Evolutionary conservation across 108 stramenopile genomes (phyloP), one percentile per base, ranked within the genome.

Genomic region (Craspedostauros australis): DNA sequence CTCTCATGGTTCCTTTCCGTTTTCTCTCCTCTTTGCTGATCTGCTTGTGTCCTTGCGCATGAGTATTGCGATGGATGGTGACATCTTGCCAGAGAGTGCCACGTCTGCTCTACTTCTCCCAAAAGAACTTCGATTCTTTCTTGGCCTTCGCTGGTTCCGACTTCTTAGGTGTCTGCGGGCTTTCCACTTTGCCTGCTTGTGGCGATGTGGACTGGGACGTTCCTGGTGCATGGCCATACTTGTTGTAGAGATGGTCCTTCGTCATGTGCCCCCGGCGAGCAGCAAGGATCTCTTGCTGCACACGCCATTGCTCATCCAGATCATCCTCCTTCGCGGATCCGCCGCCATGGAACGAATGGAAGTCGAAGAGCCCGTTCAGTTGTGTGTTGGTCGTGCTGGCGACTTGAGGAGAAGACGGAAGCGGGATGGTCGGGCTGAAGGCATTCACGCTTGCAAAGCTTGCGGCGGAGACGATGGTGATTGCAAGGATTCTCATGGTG

Each of bases 241-340:
- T 52, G 6, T 52, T 33, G 34, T 52, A 18, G 29, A 52, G 26
- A 33, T 52, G 37, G n/a, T 33, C 31, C 46, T 47, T 47, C 25
- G 18, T 22, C 23, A 47, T 25, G 15, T 47, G 18, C 11, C 34
- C 31, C 4, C 4, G 26, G 16, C 51, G 51, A 19, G 51, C 51
- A 4, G 19, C 24, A 3, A 56, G 42, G 6, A 56, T 19, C 5
- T 40, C 54, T 25, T 56, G 54, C 42, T 56, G 54, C 4, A 23
- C 42, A 4, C 18, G 42, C 54, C 54, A 56, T 15, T 56, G 54
- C 40, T 56, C 54, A n/a, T 56, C 54, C 2, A 56, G 41, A 45
- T 19, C 14, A 5, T 44, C 54, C 30, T 56, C 16, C 21, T 16
- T 16, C 3, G 21, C n/a, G 28, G n/a, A n/a, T n/a, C 54, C 54